Percentiles rank a stretch among this genome's conserved stretches.
These are phyloP conservation scores for Pseudocohnilembus persalinus DNA, from an alignment of 169 alveolate genomes.

Conservation along the genomic window DNA sequence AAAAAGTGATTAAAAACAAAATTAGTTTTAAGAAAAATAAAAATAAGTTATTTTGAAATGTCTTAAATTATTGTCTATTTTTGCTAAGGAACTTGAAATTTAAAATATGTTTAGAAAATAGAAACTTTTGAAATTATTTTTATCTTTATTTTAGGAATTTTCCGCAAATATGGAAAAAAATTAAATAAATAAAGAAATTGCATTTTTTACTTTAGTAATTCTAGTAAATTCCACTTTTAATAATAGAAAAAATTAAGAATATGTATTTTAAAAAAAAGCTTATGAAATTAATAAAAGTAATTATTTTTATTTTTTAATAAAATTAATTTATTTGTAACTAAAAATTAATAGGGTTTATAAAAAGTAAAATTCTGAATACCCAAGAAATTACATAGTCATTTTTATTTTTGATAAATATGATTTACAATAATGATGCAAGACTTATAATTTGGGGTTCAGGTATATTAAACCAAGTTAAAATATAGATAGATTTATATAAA, in stretches of 20 bases:
- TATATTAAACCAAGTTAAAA: background rate
- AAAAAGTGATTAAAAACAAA: too few relatives aligned
- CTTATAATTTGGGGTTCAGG: constrained; percentile 14
- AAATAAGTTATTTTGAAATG: background rate
- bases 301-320: too few relatives aligned
- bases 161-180: background rate
- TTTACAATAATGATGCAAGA: constrained; percentile 6
- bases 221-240: background rate
- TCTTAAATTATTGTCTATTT: background rate
- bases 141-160: constrained; percentile 1
- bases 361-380: too few relatives aligned
- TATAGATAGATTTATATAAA: too few relatives aligned
- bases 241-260: constrained; percentile 12
- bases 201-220: background rate
- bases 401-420: background rate
- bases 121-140: constrained; percentile 1
- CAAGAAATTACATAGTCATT: background rate
- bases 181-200: constrained; percentile 1
- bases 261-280: constrained; percentile 15
- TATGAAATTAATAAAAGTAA: constrained; percentile 9
- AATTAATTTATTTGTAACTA: too few relatives aligned
- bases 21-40: too few relatives aligned
- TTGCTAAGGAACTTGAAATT: constrained; percentile 13
- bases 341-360: too few relatives aligned
- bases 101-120: constrained; percentile 1